phyloP scores from a whole-genome alignment of 305 asterid species.

The Solanum hybrid region DNA sequence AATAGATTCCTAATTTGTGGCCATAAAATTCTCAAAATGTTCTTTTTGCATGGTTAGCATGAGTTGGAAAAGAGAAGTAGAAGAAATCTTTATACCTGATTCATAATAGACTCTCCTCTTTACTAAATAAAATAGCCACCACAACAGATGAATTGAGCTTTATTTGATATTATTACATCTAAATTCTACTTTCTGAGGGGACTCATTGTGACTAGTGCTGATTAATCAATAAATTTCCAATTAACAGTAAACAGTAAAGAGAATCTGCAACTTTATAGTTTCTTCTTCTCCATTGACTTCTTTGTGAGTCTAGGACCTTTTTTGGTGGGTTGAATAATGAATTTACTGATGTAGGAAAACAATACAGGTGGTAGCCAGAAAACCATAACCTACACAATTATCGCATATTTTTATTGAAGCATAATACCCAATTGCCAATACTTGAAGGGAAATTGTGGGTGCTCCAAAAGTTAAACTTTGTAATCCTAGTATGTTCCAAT shows the following conservation, averaged over 20 bases:
- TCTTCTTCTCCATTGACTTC: neutral
- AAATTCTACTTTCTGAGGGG: neutral
- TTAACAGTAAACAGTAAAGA: neutral
- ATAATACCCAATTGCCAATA: neutral
- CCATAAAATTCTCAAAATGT: neutral
- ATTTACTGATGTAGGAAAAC: neutral
- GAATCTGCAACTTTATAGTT: neutral
- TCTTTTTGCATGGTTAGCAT: neutral
- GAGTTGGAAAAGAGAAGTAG: neutral
- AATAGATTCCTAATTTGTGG: neutral
- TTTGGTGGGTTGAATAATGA: neutral
- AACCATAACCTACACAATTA: neutral
- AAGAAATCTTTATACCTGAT: neutral
- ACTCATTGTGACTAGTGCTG: neutral
- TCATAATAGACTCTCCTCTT: neutral
- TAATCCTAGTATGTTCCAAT: neutral
- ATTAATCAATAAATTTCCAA: neutral
- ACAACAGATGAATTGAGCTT: neutral
- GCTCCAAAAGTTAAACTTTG: neutral
- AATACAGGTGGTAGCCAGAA: neutral
- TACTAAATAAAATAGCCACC: neutral
- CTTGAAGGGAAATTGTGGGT: neutral
- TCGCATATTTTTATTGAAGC: neutral
- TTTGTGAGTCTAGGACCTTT: neutral
- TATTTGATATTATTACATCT: neutral